Conservation (phyloP, 805 yeast genomes). For the Metschnikowia koreensis region DNA sequence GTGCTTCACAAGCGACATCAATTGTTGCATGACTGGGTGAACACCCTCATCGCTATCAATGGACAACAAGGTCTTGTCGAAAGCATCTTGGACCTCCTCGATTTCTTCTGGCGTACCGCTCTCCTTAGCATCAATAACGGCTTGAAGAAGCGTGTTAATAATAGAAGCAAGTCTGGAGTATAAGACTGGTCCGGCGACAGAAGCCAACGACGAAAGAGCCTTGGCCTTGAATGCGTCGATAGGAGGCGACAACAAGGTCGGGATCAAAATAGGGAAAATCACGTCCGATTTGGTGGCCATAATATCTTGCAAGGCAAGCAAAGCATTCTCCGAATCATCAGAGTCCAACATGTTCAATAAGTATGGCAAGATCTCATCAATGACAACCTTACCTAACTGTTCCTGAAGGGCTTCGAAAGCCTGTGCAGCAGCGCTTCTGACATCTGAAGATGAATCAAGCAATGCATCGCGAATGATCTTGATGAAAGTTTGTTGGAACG, state of each 20-base stretch:
- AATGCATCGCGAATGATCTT: conserved; percentile 75
- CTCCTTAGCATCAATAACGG: conserved; percentile 41
- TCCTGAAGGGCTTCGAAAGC: conserved; percentile 88
- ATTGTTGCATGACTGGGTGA: conserved; percentile 80
- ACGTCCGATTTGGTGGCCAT: conserved; percentile 88
- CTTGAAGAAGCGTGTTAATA: conserved; percentile 68
- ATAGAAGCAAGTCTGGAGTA: conserved; percentile 71
- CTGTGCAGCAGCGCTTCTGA: conserved; percentile 86
- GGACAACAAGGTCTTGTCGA: conserved; percentile 69
- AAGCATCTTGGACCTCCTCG: conserved; percentile 48
- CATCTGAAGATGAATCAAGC: conserved; percentile 67
- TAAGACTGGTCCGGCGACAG: conserved; percentile 84
- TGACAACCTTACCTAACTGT: conserved; percentile 76
- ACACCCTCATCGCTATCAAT: conserved; percentile 76
- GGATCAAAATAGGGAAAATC: conserved; percentile 90
- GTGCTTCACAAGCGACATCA: conserved; percentile 70
- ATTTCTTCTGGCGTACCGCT: conserved; percentile 37
- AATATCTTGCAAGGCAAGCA: conserved; percentile 85
- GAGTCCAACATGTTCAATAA: conserved; percentile 67
- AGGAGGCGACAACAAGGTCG: conserved; percentile 78
- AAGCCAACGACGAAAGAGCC: conserved; percentile 82
- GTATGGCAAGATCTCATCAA: conserved; percentile 85
- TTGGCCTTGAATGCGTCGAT: conserved; percentile 81
- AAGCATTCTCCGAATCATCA: conserved; percentile 65
- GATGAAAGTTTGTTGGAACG: conserved; percentile 68